Base-by-base conservation (phyloP, 495 filamentous ascomycete genomes). In the Aspergillus steynii region DNA sequence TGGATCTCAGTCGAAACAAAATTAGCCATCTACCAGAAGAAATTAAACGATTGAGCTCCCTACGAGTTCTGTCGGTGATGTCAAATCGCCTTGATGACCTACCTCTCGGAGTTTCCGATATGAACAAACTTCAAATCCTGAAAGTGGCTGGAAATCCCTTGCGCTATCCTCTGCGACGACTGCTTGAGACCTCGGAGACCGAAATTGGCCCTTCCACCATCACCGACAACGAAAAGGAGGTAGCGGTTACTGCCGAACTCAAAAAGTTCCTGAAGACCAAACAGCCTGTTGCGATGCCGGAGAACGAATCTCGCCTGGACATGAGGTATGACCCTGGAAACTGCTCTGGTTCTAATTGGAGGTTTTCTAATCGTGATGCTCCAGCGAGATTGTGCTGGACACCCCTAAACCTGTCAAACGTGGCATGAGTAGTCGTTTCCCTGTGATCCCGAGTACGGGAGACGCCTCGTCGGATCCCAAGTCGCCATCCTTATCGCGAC, bases 131-230 rank as follows among this genome's bases (percentile, higher is more conserved):
- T 28, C 89, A 91, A 60, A 89, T 95, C 63, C 76, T 98, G 62
- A 96, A 94, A 69, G 79, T 97, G 14, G 88, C 91, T 48, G 91
- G 90, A 37, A 97, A 97, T 66, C 91, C 92, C 14, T 80, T 97
- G 61, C 73, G 73, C 45, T 68, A 74, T 58, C 80, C 82, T 46
- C 64, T 84, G 31, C 75, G 77, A 32, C 70, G 68, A 12, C 74
- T 82, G 26, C 49, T 85, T 8, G 78, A 80, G 52, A 65, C 66
- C 34, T 74, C 76, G 12, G 80, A 81, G 32, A 63, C 69, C 26
- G 79, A 83, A 53, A 73, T 74, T 28, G 70, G 75, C 4, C 71
- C 76, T 1, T 75, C 76, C 9, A 67, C 71, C 4, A 73, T 80
- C 61, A 80, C 80, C 2, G 83, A 86, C 47, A 82, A 82, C 42